phyloP scores from a whole-genome alignment of 306 rosid species.

The Cercis canadensis region DNA sequence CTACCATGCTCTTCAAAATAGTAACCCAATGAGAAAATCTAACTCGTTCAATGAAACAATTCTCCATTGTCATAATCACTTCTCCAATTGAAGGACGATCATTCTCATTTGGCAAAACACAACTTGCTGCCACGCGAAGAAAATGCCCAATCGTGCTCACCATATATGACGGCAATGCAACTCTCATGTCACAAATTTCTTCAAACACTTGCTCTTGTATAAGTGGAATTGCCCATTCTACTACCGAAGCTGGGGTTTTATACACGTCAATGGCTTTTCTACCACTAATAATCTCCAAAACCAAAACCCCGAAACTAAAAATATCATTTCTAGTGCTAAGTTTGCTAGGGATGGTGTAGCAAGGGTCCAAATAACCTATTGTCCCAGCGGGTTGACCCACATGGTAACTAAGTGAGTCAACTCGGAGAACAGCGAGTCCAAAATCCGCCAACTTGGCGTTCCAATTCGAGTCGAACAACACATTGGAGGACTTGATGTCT shows the following conservation, averaged over 20 bases:
- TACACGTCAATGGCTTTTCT: conserved; percentile 55
- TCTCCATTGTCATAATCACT: conserved; percentile 45
- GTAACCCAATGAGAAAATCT: conserved; percentile 44
- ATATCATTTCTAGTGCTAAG: conserved; percentile 62
- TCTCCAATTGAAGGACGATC: conserved; percentile 53
- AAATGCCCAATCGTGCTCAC: conserved; percentile 20
- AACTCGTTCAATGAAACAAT: conserved; percentile 28
- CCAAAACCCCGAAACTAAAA: conserved; percentile 65
- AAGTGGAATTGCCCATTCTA: conserved; percentile 59
- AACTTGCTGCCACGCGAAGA: conserved; percentile 42
- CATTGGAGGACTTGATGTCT: conserved; percentile 60
- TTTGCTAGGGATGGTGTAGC: conserved; percentile 50
- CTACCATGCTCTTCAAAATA: conserved; percentile 19
- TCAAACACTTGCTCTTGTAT: conserved; percentile 1
- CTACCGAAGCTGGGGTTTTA: conserved; percentile 41
- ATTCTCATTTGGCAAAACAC: conserved; percentile 46
- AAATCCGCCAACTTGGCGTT: conserved; percentile 64
- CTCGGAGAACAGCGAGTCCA: conserved; percentile 53
- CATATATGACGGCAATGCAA: conserved; percentile 24
- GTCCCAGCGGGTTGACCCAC: conserved; percentile 58
- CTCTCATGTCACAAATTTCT: conserved; percentile 41
- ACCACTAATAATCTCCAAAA: conserved; percentile 56
- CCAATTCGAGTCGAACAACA: conserved; percentile 58
- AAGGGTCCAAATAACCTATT: conserved; percentile 64
- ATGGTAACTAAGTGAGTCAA: not conserved